These are phyloP conservation scores for sunflower (Helianthus annuus) DNA, from an alignment of 129 eudicot genomes.

Conservation along the genomic window HanXRQr2.0-SUNRISE NC_035442.2:112247077-112247576, in stretches of 20 bases:
- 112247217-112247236: too few relatives aligned
- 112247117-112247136: too few relatives aligned
- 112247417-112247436: constrained; percentile 29
- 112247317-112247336: constrained; percentile 37
- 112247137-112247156: too few relatives aligned
- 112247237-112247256: too few relatives aligned
- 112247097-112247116: too few relatives aligned
- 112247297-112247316: constrained; percentile 23
- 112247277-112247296: neutral
- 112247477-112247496: constrained; percentile 25
- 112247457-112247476: constrained; percentile 23
- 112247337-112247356: constrained; percentile 3
- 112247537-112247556: neutral
- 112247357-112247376: constrained; percentile 30
- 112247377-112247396: constrained; percentile 33
- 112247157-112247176: too few relatives aligned
- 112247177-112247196: too few relatives aligned
- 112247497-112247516: constrained; percentile 6
- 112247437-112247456: constrained; percentile 23
- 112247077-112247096: too few relatives aligned
- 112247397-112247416: constrained; percentile 28
- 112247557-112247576: constrained; percentile 5
- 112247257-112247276: too few relatives aligned
- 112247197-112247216: too few relatives aligned
- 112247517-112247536: constrained; percentile 3